Base-by-base conservation (phyloP, 1,139 yeast species). In the Scheffersomyces cryptocercus region DNA sequence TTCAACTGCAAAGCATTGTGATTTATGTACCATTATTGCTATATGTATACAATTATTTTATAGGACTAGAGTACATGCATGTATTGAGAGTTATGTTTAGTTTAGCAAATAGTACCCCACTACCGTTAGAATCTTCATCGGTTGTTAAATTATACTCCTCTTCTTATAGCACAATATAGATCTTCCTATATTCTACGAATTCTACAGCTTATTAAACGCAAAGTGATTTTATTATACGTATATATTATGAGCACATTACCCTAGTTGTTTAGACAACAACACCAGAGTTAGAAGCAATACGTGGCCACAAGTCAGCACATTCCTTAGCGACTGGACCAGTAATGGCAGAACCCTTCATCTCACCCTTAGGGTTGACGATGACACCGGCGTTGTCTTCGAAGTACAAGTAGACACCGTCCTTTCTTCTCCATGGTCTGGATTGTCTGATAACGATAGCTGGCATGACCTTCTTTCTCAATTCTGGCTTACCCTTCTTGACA, bases 401-500 rank as follows among this genome's bases (percentile, higher is more conserved):
- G 91, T 95, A 95, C 76, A 95, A 89, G 90, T 77, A 95, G 69
- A 90, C 88, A 88, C 99, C 99, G 73, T 95, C 99, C 85, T 86
- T 90, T 88, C 99, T 89, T 91, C 99, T 91, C 99, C 99, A 95
- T 66, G 99, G 95, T 85, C 93, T 93, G 62, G 99, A 81, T 84
- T 95, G 99, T 83, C 99, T 93, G 64, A 95, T 88, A 69, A 95
- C 98, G 65, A 95, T 90, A 68, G 99, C 99, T 77, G 98, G 99
- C 97, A 95, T 91, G 64, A 95, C 98, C 86, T 95, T 95, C 97
- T 95, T 95, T 87, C 99, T 91, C 79, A 95, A 90, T 81, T 95
- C 99, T 75, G 99, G 99, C 91, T 95, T 95, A 88, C 99, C 99
- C 85, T 95, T 95, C 88, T 93, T 95, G 75, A 95, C 99, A 68